Conservation (phyloP, 176 grass and related monocot species). For the Hyparrhenia diplandra region DNA sequence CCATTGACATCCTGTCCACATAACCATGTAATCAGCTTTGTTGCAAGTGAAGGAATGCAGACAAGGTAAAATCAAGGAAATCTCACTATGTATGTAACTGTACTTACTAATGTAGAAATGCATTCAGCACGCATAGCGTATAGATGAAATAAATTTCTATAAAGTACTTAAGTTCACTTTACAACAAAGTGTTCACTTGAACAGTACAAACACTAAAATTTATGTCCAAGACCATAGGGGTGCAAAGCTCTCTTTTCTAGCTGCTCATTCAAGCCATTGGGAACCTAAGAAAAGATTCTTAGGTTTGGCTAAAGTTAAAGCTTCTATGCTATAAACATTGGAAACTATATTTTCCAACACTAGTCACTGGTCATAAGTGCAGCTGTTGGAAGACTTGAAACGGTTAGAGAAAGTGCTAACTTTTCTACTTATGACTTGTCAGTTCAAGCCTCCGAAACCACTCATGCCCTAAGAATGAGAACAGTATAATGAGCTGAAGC, state of each 20-base stretch:
- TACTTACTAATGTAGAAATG: background rate
- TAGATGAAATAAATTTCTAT: background rate
- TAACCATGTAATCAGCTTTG: background rate
- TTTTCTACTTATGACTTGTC: background rate
- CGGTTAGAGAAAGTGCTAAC: background rate
- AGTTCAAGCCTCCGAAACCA: background rate
- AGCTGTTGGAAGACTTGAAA: background rate
- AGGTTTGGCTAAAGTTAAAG: background rate
- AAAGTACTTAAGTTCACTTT: background rate
- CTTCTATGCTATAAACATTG: background rate
- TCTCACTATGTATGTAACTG: background rate
- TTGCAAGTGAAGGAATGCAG: too few species aligned
- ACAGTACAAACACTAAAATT: background rate
- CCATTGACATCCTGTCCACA: conserved; percentile 61
- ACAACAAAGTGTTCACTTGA: background rate
- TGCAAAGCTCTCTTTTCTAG: background rate
- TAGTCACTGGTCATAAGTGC: background rate
- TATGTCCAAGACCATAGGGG: background rate
- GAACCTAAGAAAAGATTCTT: background rate
- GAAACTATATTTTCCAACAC: background rate
- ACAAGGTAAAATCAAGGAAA: too few species aligned
- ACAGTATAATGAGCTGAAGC: background rate
- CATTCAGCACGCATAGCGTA: background rate
- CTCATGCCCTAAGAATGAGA: background rate
- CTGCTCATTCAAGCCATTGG: background rate